Evolutionary conservation across 1,284 basidiomycete genomes (phyloP).

Genomic region (Earliella scabrosa): DNA sequence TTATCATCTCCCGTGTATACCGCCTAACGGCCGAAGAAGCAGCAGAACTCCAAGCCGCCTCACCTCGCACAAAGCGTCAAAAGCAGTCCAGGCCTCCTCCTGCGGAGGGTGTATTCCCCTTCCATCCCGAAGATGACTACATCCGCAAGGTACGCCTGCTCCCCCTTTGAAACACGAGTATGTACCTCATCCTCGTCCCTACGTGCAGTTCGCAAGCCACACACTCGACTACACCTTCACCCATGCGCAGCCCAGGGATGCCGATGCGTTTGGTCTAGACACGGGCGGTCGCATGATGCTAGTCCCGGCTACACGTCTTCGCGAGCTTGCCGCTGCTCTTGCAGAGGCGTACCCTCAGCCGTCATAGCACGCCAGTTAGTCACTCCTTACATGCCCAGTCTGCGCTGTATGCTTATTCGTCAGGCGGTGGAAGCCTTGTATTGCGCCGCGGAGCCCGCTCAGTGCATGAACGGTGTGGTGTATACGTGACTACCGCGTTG

Average conservation of each 20-base stretch:
- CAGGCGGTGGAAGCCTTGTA: too few species aligned
- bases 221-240: constrained; percentile 71
- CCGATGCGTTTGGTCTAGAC: constrained; percentile 83
- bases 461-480: too few species aligned
- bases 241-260: constrained; percentile 63
- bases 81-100: constrained; percentile 38
- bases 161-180: constrained; percentile 1
- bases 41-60: constrained; percentile 40
- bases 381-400: too few species aligned
- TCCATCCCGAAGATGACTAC: constrained; percentile 87
- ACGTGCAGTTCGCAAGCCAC: constrained; percentile 59
- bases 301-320: constrained; percentile 51
- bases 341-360: constrained; percentile 34
- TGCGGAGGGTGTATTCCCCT: constrained; percentile 63
- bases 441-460: too few species aligned
- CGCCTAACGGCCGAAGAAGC: constrained; percentile 67
- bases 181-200: too few species aligned
- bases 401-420: too few species aligned
- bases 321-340: constrained; percentile 41
- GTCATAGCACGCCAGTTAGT: too few species aligned
- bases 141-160: constrained; percentile 61
- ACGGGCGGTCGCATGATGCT: constrained; percentile 79
- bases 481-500: too few species aligned
- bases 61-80: constrained; percentile 43
- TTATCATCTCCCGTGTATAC: constrained; percentile 80